These are phyloP conservation scores for Trichosanthes truncata DNA, from an alignment of 306 rosid species.

Conservation along the genomic window DNA sequence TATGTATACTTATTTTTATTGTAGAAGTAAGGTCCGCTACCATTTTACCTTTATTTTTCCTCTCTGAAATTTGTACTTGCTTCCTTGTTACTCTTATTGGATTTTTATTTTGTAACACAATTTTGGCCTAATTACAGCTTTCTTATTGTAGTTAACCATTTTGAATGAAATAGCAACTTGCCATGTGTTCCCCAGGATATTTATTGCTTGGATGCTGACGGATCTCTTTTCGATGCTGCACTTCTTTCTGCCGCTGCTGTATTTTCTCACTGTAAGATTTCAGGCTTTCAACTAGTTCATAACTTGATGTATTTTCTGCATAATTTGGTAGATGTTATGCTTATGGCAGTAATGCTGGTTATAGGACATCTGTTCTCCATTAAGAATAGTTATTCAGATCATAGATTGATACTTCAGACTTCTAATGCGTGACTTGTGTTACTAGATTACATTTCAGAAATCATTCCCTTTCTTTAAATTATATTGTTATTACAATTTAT, in stretches of 20 bases:
- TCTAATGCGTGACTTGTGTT: too few species aligned
- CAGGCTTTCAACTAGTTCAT: constrained; percentile 13
- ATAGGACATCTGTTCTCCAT: background rate
- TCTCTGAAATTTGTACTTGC: background rate
- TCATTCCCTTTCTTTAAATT: too few species aligned
- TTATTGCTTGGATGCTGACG: constrained; percentile 89
- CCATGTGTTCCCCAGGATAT: constrained; percentile 45
- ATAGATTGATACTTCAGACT: too few species aligned
- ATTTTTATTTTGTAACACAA: background rate
- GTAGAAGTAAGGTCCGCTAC: background rate
- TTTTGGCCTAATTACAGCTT: background rate
- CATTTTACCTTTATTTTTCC: background rate
- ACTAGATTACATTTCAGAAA: too few species aligned
- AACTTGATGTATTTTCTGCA: background rate
- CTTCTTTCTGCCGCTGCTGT: constrained; percentile 81
- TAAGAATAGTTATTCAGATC: background rate
- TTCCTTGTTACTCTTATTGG: background rate
- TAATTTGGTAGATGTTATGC: background rate
- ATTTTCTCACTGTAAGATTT: constrained; percentile 62
- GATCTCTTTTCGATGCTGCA: constrained; percentile 81
- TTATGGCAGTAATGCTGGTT: background rate
- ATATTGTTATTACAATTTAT: too few species aligned
- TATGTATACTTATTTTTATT: background rate
- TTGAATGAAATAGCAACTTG: constrained; percentile 15
- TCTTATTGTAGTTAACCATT: background rate